Evolutionary conservation across 1,284 basidiomycete species (phyloP).

Genomic region (Clitocybe nebularis): DNA sequence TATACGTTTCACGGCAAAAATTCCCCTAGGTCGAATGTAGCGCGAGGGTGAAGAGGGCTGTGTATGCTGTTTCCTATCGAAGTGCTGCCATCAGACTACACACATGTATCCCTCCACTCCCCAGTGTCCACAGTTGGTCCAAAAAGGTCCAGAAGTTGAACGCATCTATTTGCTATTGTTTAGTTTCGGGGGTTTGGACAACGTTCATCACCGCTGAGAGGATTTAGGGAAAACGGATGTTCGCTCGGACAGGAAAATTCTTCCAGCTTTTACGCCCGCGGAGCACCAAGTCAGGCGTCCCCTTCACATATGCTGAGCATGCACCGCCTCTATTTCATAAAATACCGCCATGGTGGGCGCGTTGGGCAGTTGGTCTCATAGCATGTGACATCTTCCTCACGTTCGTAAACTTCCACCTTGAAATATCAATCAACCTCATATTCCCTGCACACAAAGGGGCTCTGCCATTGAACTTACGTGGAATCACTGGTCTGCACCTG

Average conservation of each 20-base stretch:
- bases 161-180: too few species aligned
- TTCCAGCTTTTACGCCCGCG: slow-evolving; percentile 13
- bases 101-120: too few species aligned
- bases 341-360: slow-evolving; percentile 26
- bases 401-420: slow-evolving; percentile 18
- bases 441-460: slow-evolving; percentile 13
- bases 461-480: slow-evolving; percentile 27
- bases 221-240: too few species aligned
- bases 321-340: slow-evolving; percentile 22
- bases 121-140: too few species aligned
- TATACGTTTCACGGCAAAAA: too few species aligned
- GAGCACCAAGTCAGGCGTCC: slow-evolving; percentile 9
- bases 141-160: too few species aligned
- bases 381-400: slow-evolving; percentile 29
- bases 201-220: too few species aligned
- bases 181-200: too few species aligned
- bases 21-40: too few species aligned
- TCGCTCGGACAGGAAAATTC: slow-evolving; percentile 10
- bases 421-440: not conserved
- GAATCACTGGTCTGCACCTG: slow-evolving; percentile 24
- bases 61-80: too few species aligned
- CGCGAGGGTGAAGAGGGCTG: too few species aligned
- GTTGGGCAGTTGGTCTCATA: slow-evolving; percentile 25
- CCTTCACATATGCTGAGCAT: slow-evolving; percentile 9
- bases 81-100: too few species aligned